A percentile compares a stretch with the other conserved stretches of the same genome.
These are phyloP conservation scores for Ustilago vetiveriae DNA, from an alignment of 1,284 basidiomycete species.

Conservation along the genomic window DNA sequence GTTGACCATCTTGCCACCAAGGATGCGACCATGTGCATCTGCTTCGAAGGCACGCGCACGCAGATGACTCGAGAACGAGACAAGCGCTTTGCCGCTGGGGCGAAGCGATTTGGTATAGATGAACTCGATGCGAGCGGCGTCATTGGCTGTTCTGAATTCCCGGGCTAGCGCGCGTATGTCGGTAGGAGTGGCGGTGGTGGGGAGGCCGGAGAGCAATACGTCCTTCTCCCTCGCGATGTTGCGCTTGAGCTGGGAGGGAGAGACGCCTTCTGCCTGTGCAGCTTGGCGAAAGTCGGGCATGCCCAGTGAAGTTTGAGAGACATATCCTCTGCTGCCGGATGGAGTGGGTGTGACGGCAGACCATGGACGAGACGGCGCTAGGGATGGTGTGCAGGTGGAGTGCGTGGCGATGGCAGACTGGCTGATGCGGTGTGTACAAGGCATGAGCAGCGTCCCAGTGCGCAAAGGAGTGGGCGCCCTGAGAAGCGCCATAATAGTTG, in stretches of 20 bases:
- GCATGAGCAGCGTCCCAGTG: slow-evolving; percentile 7
- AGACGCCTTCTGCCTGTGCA: neutral
- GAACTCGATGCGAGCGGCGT: slow-evolving; percentile 33
- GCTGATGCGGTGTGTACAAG: neutral
- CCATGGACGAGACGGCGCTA: neutral
- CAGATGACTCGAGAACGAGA: slow-evolving; percentile 16
- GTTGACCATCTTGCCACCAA: slow-evolving; percentile 26
- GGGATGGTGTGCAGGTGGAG: neutral
- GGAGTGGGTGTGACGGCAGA: neutral
- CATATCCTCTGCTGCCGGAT: slow-evolving; percentile 2
- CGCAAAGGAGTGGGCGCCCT: slow-evolving; percentile 22
- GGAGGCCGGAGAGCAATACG: slow-evolving; percentile 27
- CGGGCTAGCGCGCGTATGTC: slow-evolving; percentile 28
- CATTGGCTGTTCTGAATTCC: slow-evolving; percentile 15
- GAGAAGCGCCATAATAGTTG: slow-evolving; percentile 23
- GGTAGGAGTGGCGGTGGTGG: slow-evolving; percentile 26
- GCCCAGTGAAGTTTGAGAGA: neutral
- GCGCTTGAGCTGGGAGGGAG: neutral
- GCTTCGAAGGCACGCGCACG: slow-evolving; percentile 19
- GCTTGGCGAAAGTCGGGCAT: neutral
- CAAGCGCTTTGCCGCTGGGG: slow-evolving; percentile 25
- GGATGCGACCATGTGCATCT: slow-evolving; percentile 14
- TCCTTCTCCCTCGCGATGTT: slow-evolving; percentile 5
- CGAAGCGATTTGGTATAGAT: slow-evolving; percentile 21
- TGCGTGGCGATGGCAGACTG: neutral